Base-by-base conservation (phyloP, 2,329 filamentous ascomycete species). In the Aspergillus luchuensis region DNA sequence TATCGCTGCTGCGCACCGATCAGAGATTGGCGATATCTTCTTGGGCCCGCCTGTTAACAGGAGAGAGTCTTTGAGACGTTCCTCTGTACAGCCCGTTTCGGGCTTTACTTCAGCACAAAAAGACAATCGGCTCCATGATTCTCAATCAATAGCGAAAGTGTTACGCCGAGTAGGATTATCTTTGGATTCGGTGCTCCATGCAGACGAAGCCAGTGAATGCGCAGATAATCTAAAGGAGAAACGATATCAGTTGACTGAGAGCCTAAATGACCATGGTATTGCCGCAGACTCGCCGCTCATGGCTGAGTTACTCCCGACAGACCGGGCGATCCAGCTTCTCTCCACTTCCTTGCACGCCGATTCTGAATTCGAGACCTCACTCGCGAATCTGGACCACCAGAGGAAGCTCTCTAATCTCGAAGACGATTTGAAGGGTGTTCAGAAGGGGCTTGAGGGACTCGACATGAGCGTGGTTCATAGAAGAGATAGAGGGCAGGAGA, bases 131-230 rank as follows among this genome's bases (percentile, higher is more conserved):
- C 43, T 61, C 11, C 57, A 62, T 8, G 69, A 72, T 28, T 64
- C 67, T 21, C 70, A 70, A 21, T 64, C 63, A 43, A 58, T 77
- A 3, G 72, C 72, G 43, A 69, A 62, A 45, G 57, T 77, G 17
- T 60, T 77, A 56, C 73, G 76, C 48, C 74, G 74, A 19, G 59
- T 74, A 33, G 74, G 74, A 7, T 60, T 77, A 25, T 67, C 71
- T 4, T 60, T 67, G 4, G 69, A 73, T 51, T 69, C 68, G 5
- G 62, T 74, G 2, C 65, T 72, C 39, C 66, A 67, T 6, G 60
- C 68, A 1, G 66, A 69, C 28, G 64, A 60, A 57, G 62, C 61
- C 10, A 57, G 63, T 45, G 60, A 61, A 38, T 65, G 66, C 36
- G 63, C 62, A 17, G 59, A 60, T 11, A 56, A 62, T 5, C 67